Base-by-base conservation (phyloP, 129 eudicot species). In the Lactuca sativa region DNA sequence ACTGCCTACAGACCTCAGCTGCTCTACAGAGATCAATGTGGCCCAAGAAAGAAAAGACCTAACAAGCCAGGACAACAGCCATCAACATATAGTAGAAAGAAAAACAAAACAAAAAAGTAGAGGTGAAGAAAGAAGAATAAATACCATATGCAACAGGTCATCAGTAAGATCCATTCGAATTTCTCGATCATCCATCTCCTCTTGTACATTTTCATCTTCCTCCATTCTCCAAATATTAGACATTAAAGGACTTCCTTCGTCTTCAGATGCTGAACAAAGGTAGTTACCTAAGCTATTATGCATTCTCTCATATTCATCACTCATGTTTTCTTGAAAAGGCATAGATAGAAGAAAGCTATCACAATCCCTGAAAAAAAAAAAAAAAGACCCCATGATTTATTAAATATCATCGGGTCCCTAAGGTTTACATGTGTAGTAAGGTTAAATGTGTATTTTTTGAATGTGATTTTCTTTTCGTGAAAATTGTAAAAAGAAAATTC, bases 121-220 rank as follows among this genome's bases (percentile, higher is more conserved):
- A 16, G 15, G 61, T 34, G 14, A 64, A 37, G 7, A 30, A 4
- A 30, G 18, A 56, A 71, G 55, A 47, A 53, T 17, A 30, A 10
- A 9, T 83, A 95, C 99, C 97, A 87, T 85, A 82, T 95, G 99
- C 80, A 90, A 69, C 64, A 95, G 82, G 82, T 95, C 99, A 77
- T 95, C 97, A 0, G 95, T 88, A 65, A 91, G 96, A 86, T 88
- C 97, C 92, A 91, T 91, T 66, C 85, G 83, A 77, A 88, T 75
- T 82, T 88, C 93, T 14, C 48, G 68, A 82, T 80, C 90, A 62
- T 84, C 96, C 61, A 73, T 59, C 56, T 76, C 80, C 11, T 36
- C 57, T 60, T 60, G 37, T 71, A 33, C 62, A 65, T 25, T n/a
- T 65, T 73, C 81, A 48, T 72, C 83, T 71, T 73, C 85, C 38